Evolutionary conservation across 2,329 filamentous ascomycete species (phyloP), one percentile per base, ranked within the genome.

Genomic region (Epichloe sp.): DNA sequence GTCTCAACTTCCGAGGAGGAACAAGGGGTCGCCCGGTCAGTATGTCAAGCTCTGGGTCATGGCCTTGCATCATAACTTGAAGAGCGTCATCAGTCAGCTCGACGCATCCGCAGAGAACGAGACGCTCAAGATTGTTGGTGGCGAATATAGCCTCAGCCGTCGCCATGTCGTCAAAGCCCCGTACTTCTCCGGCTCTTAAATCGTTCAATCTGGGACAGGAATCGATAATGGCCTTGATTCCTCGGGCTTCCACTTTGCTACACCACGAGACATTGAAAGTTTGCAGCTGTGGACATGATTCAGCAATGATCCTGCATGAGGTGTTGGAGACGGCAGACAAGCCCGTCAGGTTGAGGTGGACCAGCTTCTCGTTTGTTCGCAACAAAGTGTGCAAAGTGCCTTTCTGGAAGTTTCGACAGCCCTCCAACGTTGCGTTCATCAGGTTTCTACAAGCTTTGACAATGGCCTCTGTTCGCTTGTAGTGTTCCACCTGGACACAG

Each of bases 261-360:
- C 93, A 98, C 88, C 91, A 97, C 0, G 89, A 95, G 19, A 97
- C 79, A 60, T 96, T 94, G 57, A 97, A 76, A 51, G 79, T 76
- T 65, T 95, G 83, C n/a, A 98, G 73, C 47, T 84, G 82, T 1
- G 83, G 82, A 60, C 91, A 97, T 40, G 84, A 83, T 49, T 85
- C 76, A 1, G 87, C 83, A 53, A 98, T 85, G 53, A 94, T 88
- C 61, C 84, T 87, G 79, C 94, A 90, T 0, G 88, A 86, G 21
- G 80, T 79, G 63, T 95, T 95, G 34, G 84, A 88, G 14, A 90
- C 86, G 12, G 83, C 83, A 2, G 80, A 73, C 54, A 97, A 75
- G 0, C 89, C 90, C 2, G 88, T 88, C 38, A 98, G 71, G 61
- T 96, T 96, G 59, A 97, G 76, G 59, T 88, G 83, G n/a, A 85